Conservation (phyloP, 108 stramenopile species). For the Fragilariopsis cylindrus region DNA sequence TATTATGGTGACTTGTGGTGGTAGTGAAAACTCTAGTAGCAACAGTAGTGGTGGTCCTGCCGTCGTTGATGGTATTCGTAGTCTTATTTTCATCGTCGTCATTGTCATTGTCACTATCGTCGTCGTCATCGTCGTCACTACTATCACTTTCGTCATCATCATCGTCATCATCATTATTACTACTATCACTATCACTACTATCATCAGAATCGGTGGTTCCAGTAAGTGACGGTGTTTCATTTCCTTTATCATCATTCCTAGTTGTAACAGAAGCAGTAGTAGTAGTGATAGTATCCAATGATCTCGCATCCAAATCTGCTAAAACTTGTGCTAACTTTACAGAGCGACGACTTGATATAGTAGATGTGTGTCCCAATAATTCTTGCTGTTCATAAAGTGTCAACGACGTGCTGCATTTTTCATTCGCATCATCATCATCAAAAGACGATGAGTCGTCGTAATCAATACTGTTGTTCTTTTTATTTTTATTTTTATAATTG, state of each 20-base stretch:
- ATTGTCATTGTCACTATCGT: neutral
- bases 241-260: neutral
- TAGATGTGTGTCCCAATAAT: neutral
- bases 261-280: neutral
- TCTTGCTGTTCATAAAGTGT: constrained; percentile 3
- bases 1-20: neutral
- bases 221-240: neutral
- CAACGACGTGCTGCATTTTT: neutral
- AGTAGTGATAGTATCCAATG: neutral
- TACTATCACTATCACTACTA: no score
- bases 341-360: neutral
- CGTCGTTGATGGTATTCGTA: neutral
- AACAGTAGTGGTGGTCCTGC: neutral
- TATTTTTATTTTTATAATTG: constrained; percentile 49
- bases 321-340: constrained; percentile 13
- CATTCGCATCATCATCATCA: neutral
- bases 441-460: no score
- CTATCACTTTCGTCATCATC: neutral
- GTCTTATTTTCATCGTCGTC: neutral
- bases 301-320: constrained; percentile 17
- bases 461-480: neutral
- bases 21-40: neutral
- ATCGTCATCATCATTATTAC: neutral
- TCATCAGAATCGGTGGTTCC: neutral
- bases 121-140: neutral